Evolutionary conservation across 2,329 filamentous ascomycete species (phyloP), one percentile per base, ranked within the genome.

Genomic region (Colletotrichum acutatum): DNA sequence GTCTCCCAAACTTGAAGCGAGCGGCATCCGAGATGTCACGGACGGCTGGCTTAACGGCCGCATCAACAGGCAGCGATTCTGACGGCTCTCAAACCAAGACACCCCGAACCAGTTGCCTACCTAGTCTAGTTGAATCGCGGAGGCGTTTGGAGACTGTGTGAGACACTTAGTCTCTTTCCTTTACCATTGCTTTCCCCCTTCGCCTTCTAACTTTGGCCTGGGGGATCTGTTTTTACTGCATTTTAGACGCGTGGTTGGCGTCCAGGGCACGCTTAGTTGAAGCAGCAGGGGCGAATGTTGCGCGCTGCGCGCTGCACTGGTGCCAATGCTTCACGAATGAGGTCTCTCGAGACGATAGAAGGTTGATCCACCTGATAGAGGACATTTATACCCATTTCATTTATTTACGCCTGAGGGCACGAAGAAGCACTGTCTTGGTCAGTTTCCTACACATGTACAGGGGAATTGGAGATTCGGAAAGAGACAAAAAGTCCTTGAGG

Each of bases 1-100:
- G 79, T 37, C 68, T 84, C 16, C 62, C 66, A 14, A 83, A 83
- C 3, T 77, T 89, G 22, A 91, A 91, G 78, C 84, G 89, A 46
- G 82, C 84, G 28, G 84, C 86, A 56, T 86, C 86, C 12, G 87
- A 90, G 74, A 88, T 90, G 59, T 86, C 88, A 8, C 83, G 85
- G 54, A 83, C 85, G 4, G 81, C 83, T 14, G 86, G 84, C 75
- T 85, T 87, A 68, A 83, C 84, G n/a, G 80, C 84, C 2, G 78
- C 80, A 0, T 81, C 78, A 37, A 74, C 74, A 19, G 60, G 77
- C 42, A 75, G 80, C 68, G 78, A 81, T 58, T 58, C 75, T 59
- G 83, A 84, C 53, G 76, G 77, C 34, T 77, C 81, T 37, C 77
- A 82, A 60, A 77, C 79, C 49, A 85, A 85, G 71, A 76, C 83